Conservation (phyloP, 192 early-diverging fungal species). For the Thamnidium elegans region DNA sequence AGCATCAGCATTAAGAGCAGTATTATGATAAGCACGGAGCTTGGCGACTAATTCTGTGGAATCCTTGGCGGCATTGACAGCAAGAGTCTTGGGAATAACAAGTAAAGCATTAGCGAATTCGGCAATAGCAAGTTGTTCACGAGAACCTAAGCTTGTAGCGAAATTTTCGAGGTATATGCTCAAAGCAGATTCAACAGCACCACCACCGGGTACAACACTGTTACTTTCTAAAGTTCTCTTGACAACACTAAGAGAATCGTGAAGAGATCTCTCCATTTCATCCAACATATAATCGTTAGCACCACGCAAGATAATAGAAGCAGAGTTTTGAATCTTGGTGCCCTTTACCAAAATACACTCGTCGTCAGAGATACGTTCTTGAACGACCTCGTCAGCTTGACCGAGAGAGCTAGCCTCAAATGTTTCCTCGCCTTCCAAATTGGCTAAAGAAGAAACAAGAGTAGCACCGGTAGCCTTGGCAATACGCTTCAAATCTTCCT, state of each 20-base stretch:
- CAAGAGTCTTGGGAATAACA: slow-evolving; percentile 95
- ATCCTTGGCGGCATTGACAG: slow-evolving; percentile 97
- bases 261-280: slow-evolving; percentile 98
- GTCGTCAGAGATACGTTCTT: slow-evolving; percentile 98
- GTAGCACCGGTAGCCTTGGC: slow-evolving; percentile 97
- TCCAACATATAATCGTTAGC: slow-evolving; percentile 99
- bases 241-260: slow-evolving; percentile 93
- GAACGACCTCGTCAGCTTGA: slow-evolving; percentile 92
- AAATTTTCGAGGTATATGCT: slow-evolving; percentile 98
- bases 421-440: slow-evolving; percentile 97
- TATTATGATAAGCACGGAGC: slow-evolving; percentile 93
- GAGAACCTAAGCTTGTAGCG: slow-evolving; percentile 93
- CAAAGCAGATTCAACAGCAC: slow-evolving; percentile 92
- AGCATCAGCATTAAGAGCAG: slow-evolving; percentile 71
- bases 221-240: slow-evolving; percentile 96
- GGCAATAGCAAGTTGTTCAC: slow-evolving; percentile 97
- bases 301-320: slow-evolving; percentile 95
- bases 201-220: slow-evolving; percentile 95
- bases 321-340: slow-evolving; percentile 80
- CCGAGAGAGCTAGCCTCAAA: slow-evolving; percentile 89
- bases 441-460: slow-evolving; percentile 90
- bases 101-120: slow-evolving; percentile 95
- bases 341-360: slow-evolving; percentile 96
- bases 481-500: slow-evolving; percentile 97
- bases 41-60: slow-evolving; percentile 96